These are phyloP conservation scores for Quercus cerris DNA, from an alignment of 306 rosid genomes.

Conservation along the genomic window DNA sequence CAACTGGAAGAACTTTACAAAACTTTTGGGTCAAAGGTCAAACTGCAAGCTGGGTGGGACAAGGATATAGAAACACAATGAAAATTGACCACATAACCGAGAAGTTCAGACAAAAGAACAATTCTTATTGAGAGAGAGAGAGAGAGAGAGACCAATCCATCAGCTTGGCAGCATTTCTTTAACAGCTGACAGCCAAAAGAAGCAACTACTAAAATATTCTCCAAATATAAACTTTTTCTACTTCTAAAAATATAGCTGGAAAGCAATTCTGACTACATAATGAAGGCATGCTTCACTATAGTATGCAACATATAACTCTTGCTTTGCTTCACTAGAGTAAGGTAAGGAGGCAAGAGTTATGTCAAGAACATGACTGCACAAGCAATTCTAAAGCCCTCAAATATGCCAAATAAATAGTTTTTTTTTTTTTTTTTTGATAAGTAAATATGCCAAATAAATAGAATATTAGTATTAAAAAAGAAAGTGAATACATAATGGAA, in stretches of 20 bases:
- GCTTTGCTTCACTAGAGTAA: too few species aligned
- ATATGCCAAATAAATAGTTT: too few species aligned
- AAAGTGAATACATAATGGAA: neutral
- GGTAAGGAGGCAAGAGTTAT: too few species aligned
- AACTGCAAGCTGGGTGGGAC: neutral
- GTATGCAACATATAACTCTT: too few species aligned
- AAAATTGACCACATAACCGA: too few species aligned
- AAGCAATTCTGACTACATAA: neutral
- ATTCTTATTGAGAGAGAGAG: neutral
- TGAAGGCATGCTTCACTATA: too few species aligned
- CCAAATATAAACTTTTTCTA: neutral
- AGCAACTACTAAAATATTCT: neutral
- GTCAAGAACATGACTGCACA: too few species aligned
- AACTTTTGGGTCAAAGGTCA: neutral
- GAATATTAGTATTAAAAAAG: too few species aligned
- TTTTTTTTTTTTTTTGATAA: too few species aligned
- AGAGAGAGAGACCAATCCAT: neutral
- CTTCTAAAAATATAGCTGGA: neutral
- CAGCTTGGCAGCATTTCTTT: neutral
- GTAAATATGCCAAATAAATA: too few species aligned
- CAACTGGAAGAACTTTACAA: neutral
- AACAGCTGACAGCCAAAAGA: neutral
- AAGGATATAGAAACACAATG: neutral
- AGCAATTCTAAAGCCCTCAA: too few species aligned
- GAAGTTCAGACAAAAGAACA: neutral